These are phyloP conservation scores for Mycena rosella DNA, from an alignment of 768 basidiomycete genomes.

Conservation along the genomic window DNA sequence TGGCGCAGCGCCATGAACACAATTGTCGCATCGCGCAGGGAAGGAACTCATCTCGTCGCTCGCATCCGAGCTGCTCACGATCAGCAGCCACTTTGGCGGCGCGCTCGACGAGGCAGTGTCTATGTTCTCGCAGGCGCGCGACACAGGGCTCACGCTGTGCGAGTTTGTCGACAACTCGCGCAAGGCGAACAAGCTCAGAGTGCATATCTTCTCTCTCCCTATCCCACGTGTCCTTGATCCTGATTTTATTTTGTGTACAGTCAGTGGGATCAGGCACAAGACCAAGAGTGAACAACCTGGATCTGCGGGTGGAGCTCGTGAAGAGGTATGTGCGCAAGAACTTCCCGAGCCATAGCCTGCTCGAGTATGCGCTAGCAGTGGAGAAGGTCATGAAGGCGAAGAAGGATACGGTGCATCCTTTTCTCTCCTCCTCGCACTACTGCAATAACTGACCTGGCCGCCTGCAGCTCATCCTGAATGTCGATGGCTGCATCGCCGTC, in stretches of 20 bases:
- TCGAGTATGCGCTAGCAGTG: constrained; percentile 96
- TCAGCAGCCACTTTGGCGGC: constrained; percentile 98
- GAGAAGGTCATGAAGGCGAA: constrained; percentile 98
- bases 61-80: constrained; percentile 95
- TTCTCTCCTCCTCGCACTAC: too few species aligned
- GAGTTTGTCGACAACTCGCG: constrained; percentile 97
- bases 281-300: constrained; percentile 99
- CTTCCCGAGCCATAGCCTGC: constrained; percentile 94
- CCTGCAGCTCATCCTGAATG: constrained; percentile 97
- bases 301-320: constrained; percentile 91
- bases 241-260: constrained; percentile 53
- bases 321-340: constrained; percentile 96
- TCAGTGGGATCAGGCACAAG: constrained; percentile 99
- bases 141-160: constrained; percentile 94
- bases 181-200: constrained; percentile 95
- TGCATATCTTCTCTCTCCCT: constrained; percentile 52
- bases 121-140: constrained; percentile 95
- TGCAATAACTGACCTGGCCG: too few species aligned
- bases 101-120: constrained; percentile 96
- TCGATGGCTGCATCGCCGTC: constrained; percentile 95
- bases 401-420: constrained; percentile 99
- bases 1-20: constrained; percentile 92
- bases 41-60: constrained; percentile 98
- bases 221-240: constrained; percentile 20
- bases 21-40: constrained; percentile 99